phyloP scores from a whole-genome alignment of 176 grass and related monocot genomes.

The Otatea glauca region DNA sequence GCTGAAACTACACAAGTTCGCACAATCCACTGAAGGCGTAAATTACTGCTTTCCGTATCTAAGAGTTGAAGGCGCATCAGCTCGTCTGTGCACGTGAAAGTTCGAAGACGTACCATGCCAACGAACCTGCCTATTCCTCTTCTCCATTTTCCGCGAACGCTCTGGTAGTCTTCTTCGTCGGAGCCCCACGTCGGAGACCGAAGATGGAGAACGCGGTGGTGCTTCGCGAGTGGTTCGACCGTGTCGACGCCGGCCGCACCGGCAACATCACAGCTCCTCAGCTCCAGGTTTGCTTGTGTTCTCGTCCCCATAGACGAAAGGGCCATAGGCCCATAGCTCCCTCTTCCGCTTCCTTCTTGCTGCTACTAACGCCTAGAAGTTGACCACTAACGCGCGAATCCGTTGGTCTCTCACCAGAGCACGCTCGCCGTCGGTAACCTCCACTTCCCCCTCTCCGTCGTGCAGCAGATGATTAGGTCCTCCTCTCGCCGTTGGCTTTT shows the following conservation, averaged over 20 bases:
- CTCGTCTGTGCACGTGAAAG: no score
- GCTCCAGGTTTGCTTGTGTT: constrained; percentile 52
- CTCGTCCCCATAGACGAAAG: neutral
- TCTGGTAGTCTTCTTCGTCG: neutral
- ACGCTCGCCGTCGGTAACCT: constrained; percentile 80
- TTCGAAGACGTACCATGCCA: neutral
- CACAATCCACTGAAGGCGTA: neutral
- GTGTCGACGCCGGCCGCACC: constrained; percentile 61
- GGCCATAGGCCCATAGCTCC: neutral
- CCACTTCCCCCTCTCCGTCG: constrained; percentile 66
- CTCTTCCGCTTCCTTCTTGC: neutral
- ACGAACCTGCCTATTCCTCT: neutral
- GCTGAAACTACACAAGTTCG: neutral
- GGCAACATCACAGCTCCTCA: constrained; percentile 73
- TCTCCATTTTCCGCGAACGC: neutral
- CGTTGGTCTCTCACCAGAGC: constrained; percentile 42
- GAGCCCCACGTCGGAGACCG: neutral
- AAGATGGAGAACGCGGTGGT: constrained; percentile 67
- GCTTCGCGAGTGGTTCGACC: constrained; percentile 74
- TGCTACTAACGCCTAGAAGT: neutral
- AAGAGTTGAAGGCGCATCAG: neutral
- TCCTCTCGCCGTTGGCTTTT: neutral
- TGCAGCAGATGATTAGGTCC: constrained; percentile 87
- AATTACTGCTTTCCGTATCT: rapidly evolving
- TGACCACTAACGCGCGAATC: constrained; percentile 7